Conservation (phyloP, 2,329 filamentous ascomycete species). For the Colletotrichum noveboracense region DNA sequence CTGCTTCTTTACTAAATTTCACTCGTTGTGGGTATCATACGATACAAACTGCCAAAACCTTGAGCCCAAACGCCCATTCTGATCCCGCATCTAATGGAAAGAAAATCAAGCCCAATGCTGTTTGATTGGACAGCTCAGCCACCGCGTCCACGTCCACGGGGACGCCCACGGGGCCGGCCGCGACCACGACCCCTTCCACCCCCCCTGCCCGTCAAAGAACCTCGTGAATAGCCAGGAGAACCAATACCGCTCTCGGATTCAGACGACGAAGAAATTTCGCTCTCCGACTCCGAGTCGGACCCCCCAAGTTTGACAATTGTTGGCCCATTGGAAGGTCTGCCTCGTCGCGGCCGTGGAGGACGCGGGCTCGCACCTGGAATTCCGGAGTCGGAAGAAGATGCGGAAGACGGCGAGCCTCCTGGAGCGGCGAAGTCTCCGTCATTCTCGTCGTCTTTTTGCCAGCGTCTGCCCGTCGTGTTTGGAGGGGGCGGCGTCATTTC, state of each 20-base stretch:
- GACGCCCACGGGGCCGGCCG: background rate
- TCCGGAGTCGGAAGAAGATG: constrained; percentile 7
- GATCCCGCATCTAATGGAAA: background rate
- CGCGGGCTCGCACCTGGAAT: constrained; percentile 3
- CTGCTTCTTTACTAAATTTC: background rate
- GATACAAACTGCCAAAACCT: background rate
- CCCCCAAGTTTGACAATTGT: constrained; percentile 20
- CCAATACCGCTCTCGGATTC: constrained; percentile 15
- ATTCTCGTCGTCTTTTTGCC: background rate
- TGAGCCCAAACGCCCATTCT: background rate
- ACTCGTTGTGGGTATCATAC: background rate
- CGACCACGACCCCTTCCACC: constrained; percentile 10
- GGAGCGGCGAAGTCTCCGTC: background rate
- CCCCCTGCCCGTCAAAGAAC: background rate
- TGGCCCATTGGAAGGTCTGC: background rate
- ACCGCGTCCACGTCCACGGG: constrained; percentile 2
- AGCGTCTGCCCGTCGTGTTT: background rate
- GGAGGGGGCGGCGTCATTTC: constrained; percentile 7
- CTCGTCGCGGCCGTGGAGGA: constrained; percentile 1
- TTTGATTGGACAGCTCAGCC: background rate
- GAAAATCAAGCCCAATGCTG: background rate
- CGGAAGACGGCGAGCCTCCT: background rate
- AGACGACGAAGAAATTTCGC: constrained; percentile 4
- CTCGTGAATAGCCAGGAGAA: background rate
- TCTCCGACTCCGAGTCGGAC: constrained; percentile 16